These are phyloP conservation scores for Coemansia sp. DNA, from an alignment of 192 early-diverging fungal species.

Conservation along the genomic window DNA sequence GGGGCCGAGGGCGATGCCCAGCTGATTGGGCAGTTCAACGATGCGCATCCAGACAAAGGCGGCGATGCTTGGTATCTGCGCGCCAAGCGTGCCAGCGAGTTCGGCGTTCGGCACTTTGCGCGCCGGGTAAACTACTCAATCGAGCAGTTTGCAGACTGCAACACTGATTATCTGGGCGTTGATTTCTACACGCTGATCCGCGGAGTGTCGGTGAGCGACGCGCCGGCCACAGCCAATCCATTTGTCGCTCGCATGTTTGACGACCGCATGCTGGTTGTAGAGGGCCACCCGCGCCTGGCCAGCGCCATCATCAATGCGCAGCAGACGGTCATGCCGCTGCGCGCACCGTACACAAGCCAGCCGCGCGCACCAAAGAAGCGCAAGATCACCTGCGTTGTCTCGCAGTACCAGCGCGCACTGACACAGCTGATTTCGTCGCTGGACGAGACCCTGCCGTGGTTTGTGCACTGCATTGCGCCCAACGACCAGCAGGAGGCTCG, in stretches of 20 bases:
- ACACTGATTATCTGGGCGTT: conserved; percentile 74
- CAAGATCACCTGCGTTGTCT: conserved; percentile 60
- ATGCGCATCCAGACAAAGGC: conserved; percentile 25
- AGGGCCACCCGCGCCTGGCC: conserved; percentile 79
- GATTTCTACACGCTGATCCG: conserved; percentile 88
- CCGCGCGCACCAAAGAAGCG: conserved; percentile 46
- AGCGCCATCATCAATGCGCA: conserved; percentile 80
- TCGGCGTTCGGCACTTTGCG: conserved; percentile 82
- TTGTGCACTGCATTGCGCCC: conserved; percentile 72
- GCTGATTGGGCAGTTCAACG: conserved; percentile 42
- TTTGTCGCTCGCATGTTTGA: conserved; percentile 78
- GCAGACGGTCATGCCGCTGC: conserved; percentile 68
- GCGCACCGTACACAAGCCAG: conserved; percentile 56
- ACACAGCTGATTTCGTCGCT: conserved; percentile 68
- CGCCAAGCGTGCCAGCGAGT: conserved; percentile 53
- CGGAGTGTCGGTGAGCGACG: conserved; percentile 50
- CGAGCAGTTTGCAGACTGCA: conserved; percentile 68
- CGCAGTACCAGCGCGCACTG: conserved; percentile 70
- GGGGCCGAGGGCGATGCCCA: conserved; percentile 42
- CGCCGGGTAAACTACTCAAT: conserved; percentile 63
- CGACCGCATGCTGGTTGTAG: conserved; percentile 68
- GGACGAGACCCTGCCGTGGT: conserved; percentile 80
- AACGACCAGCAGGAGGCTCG: conserved; percentile 61
- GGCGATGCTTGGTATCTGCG: conserved; percentile 31
- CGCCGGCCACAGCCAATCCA: conserved; percentile 62